Evolutionary conservation across 805 yeast genomes (phyloP), one percentile per base, ranked within the genome.

Genomic region (Cyberlindnera mississippiensis): DNA sequence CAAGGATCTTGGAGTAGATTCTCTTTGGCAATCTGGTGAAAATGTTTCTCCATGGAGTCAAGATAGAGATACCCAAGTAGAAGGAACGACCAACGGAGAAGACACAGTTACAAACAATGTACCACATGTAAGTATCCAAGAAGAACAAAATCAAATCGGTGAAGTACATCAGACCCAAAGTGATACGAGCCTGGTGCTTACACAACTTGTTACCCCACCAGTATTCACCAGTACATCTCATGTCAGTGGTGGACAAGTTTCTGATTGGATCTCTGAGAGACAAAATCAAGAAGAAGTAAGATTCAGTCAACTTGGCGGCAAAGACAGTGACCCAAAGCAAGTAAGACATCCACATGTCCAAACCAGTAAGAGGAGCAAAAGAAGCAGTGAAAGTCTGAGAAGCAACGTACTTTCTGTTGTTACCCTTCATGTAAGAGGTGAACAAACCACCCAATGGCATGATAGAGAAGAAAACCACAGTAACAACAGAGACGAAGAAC

Each of bases 1-100:
- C 98, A 69, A 93, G 78, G 53, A 93, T 83, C 79, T 93, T 93
- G 42, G 97, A 88, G 75, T 93, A 95, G 55, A 93, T 88, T 81
- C 99, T 88, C 82, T 93, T 93, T 64, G 99, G 99, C 64, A 93
- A 73, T 69, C 99, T 83, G 41, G 96, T 82, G 75, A 91, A 93
- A 56, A 93, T 90, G 66, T 95, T 93, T 80, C 98, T 87, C 99
- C 99, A 93, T 49, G 99, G 99, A 32, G 99, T 93, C 75, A 90
- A 80, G 53, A 93, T 91, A 35, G 99, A 93, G 58, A 93, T 90
- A 84, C 99, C 99, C 67, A 95, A 77, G 76, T 91, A 93, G 78
- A 93, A 93, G 13, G 99, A 93, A 64, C 96, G 87, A 57, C 96
- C 97, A 60, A 93, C 88, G 48, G 98, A 91, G 80, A 88, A 90